Evolutionary conservation across 352 stramenopile genomes (phyloP).

Genomic region (Peronospora belbahrii): DNA sequence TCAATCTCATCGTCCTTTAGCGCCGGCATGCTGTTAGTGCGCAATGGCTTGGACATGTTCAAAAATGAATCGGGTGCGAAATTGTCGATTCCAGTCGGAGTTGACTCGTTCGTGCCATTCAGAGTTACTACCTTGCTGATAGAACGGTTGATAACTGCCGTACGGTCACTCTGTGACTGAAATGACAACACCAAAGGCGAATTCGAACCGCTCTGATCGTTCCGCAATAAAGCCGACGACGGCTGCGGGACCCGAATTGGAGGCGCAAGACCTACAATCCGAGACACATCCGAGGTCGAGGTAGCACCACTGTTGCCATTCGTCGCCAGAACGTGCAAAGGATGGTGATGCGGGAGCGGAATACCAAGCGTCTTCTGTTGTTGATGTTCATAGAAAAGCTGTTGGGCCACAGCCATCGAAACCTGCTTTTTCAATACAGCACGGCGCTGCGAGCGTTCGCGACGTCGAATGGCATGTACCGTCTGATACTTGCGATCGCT

Average conservation of each 20-base stretch:
- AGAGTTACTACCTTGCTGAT: slow-evolving; percentile 2
- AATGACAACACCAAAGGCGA: slow-evolving; percentile 17
- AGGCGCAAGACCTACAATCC: slow-evolving; percentile 21
- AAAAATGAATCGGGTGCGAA: slow-evolving; percentile 52
- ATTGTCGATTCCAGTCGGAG: slow-evolving; percentile 54
- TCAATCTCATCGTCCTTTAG: slow-evolving; percentile 16
- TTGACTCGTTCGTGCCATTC: slow-evolving; percentile 18
- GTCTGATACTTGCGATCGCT: slow-evolving; percentile 81
- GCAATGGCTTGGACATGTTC: slow-evolving; percentile 18
- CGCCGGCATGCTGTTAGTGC: slow-evolving; percentile 3
- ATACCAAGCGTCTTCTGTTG: slow-evolving; percentile 64
- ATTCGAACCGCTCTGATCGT: slow-evolving; percentile 3
- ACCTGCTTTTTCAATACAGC: slow-evolving; percentile 80
- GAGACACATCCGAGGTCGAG: not conserved
- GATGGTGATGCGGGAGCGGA: slow-evolving; percentile 29
- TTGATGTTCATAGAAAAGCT: slow-evolving; percentile 76
- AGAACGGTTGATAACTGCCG: not conserved
- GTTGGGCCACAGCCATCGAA: slow-evolving; percentile 30
- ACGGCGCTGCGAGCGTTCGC: slow-evolving; percentile 43
- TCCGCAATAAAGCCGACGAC: slow-evolving; percentile 5
- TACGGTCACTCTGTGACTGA: not conserved
- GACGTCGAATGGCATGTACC: slow-evolving; percentile 31
- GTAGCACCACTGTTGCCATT: not conserved
- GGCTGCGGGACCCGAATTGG: slow-evolving; percentile 38
- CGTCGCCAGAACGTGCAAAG: slow-evolving; percentile 21